A percentile compares a stretch with the other conserved stretches of the same genome.
Evolutionary conservation across 2,329 filamentous ascomycete species (phyloP).

Genomic region (Coniella vitis): DNA sequence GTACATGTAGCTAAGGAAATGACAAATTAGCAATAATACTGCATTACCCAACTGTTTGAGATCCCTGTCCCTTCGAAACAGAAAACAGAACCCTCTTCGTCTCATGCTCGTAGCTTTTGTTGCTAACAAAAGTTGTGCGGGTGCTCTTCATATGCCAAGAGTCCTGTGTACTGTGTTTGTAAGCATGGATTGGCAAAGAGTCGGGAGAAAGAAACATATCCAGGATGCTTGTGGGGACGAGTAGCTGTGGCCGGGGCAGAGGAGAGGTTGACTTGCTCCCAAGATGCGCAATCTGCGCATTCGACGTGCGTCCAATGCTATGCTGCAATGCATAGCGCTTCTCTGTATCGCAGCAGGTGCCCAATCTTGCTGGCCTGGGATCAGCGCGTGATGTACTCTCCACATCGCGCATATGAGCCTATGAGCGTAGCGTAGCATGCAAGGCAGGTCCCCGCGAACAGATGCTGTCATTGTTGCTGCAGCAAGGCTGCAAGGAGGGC

Average conservation of each 20-base stretch:
- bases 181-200: too few relatives aligned
- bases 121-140: too few relatives aligned
- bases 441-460: not conserved
- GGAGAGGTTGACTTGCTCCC: slow-evolving; percentile 2
- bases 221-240: slow-evolving; percentile 1
- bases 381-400: not conserved
- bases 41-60: too few relatives aligned
- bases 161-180: too few relatives aligned
- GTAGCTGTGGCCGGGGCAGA: not conserved
- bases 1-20: too few relatives aligned
- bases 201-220: not conserved
- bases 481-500: too few relatives aligned
- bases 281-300: slow-evolving; percentile 10
- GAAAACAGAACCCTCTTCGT: too few relatives aligned
- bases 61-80: too few relatives aligned
- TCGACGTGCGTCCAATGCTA: slow-evolving; percentile 13
- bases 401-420: slow-evolving; percentile 1
- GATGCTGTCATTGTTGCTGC: too few relatives aligned
- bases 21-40: too few relatives aligned
- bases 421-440: not conserved
- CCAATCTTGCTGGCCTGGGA: not conserved
- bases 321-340: slow-evolving; percentile 14
- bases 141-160: too few relatives aligned
- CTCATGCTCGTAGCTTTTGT: too few relatives aligned
- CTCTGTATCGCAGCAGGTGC: not conserved